Conservation (phyloP, 768 basidiomycete genomes). For the Tylopilus sp. region DNA sequence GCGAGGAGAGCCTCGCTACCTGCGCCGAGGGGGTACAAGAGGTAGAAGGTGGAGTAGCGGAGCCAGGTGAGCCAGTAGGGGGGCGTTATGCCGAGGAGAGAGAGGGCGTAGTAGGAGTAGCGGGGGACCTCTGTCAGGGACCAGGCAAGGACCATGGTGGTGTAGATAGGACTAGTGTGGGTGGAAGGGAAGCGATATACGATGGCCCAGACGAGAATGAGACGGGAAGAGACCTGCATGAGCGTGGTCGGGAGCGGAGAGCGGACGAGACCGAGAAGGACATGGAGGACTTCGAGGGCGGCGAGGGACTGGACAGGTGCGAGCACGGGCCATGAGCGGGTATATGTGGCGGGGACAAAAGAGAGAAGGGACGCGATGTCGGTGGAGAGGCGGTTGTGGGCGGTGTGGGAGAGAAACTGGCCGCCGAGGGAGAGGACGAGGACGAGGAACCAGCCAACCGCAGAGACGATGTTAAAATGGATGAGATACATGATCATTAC, state of each 20-base stretch:
- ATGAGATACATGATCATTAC: constrained; percentile 54
- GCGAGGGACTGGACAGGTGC: constrained; percentile 83
- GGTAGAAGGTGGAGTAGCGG: constrained; percentile 91
- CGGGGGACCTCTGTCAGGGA: constrained; percentile 87
- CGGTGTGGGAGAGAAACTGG: constrained; percentile 19
- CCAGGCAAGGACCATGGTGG: constrained; percentile 93
- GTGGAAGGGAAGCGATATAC: constrained; percentile 39
- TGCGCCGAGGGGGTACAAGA: constrained; percentile 93
- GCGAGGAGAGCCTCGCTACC: constrained; percentile 85
- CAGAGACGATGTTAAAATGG: constrained; percentile 73
- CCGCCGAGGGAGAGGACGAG: constrained; percentile 32
- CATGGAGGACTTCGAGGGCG: constrained; percentile 79
- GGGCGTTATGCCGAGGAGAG: constrained; percentile 47
- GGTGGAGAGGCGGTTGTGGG: constrained; percentile 36
- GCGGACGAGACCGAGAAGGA: constrained; percentile 72
- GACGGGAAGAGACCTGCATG: constrained; percentile 76
- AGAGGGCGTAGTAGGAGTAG: constrained; percentile 81
- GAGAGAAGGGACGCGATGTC: constrained; percentile 30
- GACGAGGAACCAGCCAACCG: constrained; percentile 72
- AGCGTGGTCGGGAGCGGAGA: constrained; percentile 71
- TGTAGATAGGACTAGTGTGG: constrained; percentile 73
- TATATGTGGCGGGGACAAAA: constrained; percentile 44
- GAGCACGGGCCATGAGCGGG: constrained; percentile 56
- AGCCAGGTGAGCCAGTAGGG: constrained; percentile 65
- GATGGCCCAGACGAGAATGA: constrained; percentile 86